Evolutionary conservation across 1,139 yeast genomes (phyloP).

Genomic region (Eremothecium gossypii): DNA sequence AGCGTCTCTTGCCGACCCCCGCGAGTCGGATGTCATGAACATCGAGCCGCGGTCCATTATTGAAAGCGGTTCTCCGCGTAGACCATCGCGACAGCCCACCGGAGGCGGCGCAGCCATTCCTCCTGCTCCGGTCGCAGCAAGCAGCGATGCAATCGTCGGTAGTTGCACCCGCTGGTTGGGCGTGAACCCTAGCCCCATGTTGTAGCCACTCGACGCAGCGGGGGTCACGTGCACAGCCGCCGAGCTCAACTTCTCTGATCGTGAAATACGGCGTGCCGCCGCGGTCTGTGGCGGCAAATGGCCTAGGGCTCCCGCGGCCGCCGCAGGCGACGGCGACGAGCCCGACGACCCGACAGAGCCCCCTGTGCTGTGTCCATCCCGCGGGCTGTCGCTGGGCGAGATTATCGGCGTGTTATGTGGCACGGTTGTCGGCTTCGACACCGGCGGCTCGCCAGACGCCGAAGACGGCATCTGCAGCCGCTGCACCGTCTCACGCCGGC

Average conservation of each 20-base stretch:
- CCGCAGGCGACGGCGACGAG: conserved; percentile 5
- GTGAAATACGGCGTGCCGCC: conserved; percentile 7
- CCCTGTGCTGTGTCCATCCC: background rate
- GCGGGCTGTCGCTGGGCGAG: conserved; percentile 2
- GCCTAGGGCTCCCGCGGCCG: conserved; percentile 5
- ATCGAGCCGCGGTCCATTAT: conserved; percentile 13
- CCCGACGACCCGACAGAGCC: conserved; percentile 1
- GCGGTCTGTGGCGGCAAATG: conserved; percentile 6
- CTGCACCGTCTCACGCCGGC: no score
- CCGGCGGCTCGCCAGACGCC: conserved; percentile 7
- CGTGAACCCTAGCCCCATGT: conserved; percentile 3
- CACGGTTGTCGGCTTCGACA: conserved; percentile 18
- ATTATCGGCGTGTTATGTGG: conserved; percentile 24
- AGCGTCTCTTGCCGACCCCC: conserved; percentile 4
- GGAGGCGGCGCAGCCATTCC: conserved; percentile 3
- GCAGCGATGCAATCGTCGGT: conserved; percentile 4
- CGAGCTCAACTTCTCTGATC: conserved; percentile 3
- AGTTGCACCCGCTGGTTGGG: conserved; percentile 6
- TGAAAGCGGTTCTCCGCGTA: conserved; percentile 1
- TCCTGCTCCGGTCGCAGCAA: background rate
- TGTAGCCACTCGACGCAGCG: conserved; percentile 2
- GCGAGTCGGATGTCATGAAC: conserved; percentile 15
- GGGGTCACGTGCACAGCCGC: conserved; percentile 6
- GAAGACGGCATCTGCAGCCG: conserved; percentile 3
- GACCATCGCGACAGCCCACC: no score